Evolutionary conservation across 164 flowering plant genomes (phyloP).

Genomic region (Platanus orientalis): DNA sequence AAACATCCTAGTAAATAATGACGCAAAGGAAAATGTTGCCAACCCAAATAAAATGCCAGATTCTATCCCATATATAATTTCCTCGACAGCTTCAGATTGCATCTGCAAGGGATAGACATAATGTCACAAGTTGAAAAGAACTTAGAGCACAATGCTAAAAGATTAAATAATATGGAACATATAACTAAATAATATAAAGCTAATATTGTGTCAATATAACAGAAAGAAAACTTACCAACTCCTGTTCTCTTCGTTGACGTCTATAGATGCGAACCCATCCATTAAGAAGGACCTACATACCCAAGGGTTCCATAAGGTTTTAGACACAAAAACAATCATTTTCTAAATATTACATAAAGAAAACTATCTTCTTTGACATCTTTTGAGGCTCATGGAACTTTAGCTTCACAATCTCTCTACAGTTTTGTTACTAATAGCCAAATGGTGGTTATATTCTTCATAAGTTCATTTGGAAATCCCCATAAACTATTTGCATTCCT

Average conservation of each 20-base stretch:
- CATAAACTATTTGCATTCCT: too few relatives aligned
- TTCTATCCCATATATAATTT: conserved; percentile 90
- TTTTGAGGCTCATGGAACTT: too few relatives aligned
- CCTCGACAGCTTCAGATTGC: conserved; percentile 95
- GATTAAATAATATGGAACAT: neutral
- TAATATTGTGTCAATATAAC: neutral
- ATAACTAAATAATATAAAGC: too few relatives aligned
- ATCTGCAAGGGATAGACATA: conserved; percentile 44
- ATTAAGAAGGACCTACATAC: conserved; percentile 71
- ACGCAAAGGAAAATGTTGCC: too few relatives aligned
- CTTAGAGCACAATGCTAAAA: neutral
- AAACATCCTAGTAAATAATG: too few relatives aligned
- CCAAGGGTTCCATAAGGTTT: conserved; percentile 7
- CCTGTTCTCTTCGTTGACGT: conserved; percentile 80
- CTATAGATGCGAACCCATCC: conserved; percentile 86
- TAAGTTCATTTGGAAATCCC: too few relatives aligned
- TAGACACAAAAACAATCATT: too few relatives aligned
- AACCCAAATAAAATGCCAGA: conserved; percentile 99
- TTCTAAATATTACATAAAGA: too few relatives aligned
- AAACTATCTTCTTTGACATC: too few relatives aligned
- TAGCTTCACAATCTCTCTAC: too few relatives aligned
- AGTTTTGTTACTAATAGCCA: too few relatives aligned
- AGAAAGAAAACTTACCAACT: conserved; percentile 52
- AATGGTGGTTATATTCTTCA: too few relatives aligned
- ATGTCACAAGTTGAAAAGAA: conserved; percentile 1